A percentile compares a stretch with the other conserved stretches of the same genome.
Evolutionary conservation across 306 rosid species (phyloP).

Genomic region (Sphenostylis stenocarpa): DNA sequence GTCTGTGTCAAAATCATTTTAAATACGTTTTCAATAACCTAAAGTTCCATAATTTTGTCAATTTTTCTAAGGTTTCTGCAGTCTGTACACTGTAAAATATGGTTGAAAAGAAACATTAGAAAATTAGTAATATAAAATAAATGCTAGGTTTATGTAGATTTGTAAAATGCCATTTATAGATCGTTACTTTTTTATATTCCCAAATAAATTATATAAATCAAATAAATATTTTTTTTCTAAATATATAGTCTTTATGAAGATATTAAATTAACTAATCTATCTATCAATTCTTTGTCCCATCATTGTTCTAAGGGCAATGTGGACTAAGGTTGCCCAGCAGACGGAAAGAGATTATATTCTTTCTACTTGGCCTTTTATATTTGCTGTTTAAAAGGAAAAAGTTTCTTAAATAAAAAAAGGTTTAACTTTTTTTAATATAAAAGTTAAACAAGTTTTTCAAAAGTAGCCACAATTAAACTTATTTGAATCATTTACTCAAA

Average conservation of each 20-base stretch:
- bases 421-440: not conserved
- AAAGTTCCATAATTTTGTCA: not conserved
- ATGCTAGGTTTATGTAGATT: not conserved
- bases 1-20: not conserved
- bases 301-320: not conserved
- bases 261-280: not conserved
- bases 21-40: not conserved
- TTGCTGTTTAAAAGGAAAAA: not conserved
- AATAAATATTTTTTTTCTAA: not conserved
- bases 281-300: not conserved
- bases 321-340: not conserved
- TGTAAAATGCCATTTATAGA: not conserved
- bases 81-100: not conserved
- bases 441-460: not conserved
- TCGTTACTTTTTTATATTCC: not conserved
- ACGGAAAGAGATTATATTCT: not conserved
- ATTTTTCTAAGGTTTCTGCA: not conserved
- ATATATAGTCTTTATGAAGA: not conserved
- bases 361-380: not conserved
- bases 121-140: not conserved
- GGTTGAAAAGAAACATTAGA: not conserved
- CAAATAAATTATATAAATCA: not conserved
- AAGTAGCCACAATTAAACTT: not conserved
- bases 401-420: not conserved
- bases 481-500: too few species aligned